Evolutionary conservation across 805 yeast species (phyloP).

Genomic region (Blastobotrys terrestris): DNA sequence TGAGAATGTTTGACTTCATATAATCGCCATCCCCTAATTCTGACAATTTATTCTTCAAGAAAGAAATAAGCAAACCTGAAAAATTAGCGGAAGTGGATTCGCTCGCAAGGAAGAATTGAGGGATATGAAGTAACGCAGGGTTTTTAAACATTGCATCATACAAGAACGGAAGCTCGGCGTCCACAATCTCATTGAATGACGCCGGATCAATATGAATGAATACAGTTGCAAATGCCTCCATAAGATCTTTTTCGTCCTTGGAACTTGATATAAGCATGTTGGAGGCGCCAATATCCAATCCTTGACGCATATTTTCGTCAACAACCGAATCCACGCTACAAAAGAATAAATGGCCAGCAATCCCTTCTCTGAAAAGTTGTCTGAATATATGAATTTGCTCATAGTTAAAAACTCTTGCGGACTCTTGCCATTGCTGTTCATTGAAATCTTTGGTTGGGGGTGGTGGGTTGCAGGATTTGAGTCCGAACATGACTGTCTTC

Average conservation of each 20-base stretch:
- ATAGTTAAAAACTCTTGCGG: constrained; percentile 72
- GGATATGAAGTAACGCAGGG: constrained; percentile 81
- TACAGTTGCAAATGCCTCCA: constrained; percentile 92
- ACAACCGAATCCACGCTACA: constrained; percentile 36
- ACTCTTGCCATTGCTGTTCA: constrained; percentile 69
- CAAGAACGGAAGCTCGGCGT: constrained; percentile 68
- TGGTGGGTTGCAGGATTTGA: constrained; percentile 85
- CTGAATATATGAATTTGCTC: constrained; percentile 80
- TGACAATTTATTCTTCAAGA: constrained; percentile 63
- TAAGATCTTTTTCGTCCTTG: constrained; percentile 88
- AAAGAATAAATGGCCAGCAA: constrained; percentile 72
- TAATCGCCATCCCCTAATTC: constrained; percentile 78
- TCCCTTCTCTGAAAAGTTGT: constrained; percentile 75
- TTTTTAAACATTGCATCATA: constrained; percentile 75
- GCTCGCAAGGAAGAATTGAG: constrained; percentile 89
- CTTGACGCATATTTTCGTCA: constrained; percentile 21
- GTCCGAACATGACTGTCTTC: constrained; percentile 82
- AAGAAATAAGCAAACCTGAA: constrained; percentile 73
- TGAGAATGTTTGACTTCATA: constrained; percentile 70
- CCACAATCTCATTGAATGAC: constrained; percentile 87
- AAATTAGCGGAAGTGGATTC: constrained; percentile 93
- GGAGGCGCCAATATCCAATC: constrained; percentile 46
- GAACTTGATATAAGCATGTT: constrained; percentile 79
- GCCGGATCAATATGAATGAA: constrained; percentile 93
- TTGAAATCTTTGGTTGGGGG: constrained; percentile 50